A percentile compares a stretch with the other conserved stretches of the same genome.
These are phyloP conservation scores for Aspergillus aculeatus DNA, from an alignment of 2,329 filamentous ascomycete species.

Conservation along the genomic window DNA sequence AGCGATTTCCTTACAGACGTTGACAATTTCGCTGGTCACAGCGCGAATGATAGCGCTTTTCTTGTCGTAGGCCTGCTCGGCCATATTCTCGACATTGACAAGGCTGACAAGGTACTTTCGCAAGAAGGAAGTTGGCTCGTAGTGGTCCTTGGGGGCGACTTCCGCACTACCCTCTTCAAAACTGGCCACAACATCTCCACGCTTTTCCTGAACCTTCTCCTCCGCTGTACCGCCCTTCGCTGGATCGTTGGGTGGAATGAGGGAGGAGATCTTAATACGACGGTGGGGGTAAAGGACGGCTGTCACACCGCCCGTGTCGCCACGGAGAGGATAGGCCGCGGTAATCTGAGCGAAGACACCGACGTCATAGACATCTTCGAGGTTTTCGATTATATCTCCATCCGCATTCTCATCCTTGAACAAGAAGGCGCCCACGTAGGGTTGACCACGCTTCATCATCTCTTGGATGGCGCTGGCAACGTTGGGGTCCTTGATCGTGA, in stretches of 20 bases:
- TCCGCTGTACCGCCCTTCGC: constrained; percentile 33
- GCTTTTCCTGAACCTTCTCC: constrained; percentile 62
- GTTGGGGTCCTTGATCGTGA: constrained; percentile 90
- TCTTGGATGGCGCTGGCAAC: constrained; percentile 91
- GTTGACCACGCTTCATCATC: constrained; percentile 94
- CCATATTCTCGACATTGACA: constrained; percentile 90
- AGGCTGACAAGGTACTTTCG: constrained; percentile 89
- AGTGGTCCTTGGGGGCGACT: constrained; percentile 56
- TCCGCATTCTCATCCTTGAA: constrained; percentile 96
- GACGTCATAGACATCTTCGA: constrained; percentile 90
- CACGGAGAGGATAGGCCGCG: constrained; percentile 82
- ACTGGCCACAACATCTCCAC: constrained; percentile 92
- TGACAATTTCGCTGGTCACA: constrained; percentile 95
- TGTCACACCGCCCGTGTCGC: constrained; percentile 80
- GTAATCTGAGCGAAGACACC: constrained; percentile 98
- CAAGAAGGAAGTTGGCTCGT: constrained; percentile 88
- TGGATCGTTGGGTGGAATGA: constrained; percentile 65
- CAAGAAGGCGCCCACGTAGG: constrained; percentile 93
- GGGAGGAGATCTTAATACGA: constrained; percentile 81
- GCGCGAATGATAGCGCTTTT: constrained; percentile 87
- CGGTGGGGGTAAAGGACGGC: constrained; percentile 95
- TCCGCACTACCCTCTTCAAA: constrained; percentile 81
- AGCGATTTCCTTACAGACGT: constrained; percentile 97
- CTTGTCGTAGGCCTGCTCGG: constrained; percentile 84
- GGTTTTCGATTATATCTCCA: constrained; percentile 85